phyloP scores from a whole-genome alignment of 805 yeast species.

The Cyberlindnera xishuangbannaensis region DNA sequence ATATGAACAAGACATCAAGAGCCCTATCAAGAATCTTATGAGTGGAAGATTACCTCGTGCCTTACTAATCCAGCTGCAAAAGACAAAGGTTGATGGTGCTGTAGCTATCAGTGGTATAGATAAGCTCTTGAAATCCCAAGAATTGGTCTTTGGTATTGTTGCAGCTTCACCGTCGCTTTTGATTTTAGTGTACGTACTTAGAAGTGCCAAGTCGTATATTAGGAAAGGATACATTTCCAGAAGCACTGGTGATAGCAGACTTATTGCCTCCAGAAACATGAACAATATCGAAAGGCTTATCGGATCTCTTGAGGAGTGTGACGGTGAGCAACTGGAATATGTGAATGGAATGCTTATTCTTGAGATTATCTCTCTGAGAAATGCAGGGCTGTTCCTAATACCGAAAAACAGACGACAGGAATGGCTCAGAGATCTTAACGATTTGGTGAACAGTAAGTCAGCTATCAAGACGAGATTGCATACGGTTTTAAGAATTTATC shows the following conservation, averaged over 20 bases:
- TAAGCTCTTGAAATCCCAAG: conserved; percentile 81
- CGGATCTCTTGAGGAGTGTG: conserved; percentile 20
- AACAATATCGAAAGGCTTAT: conserved; percentile 57
- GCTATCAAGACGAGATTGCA: conserved; percentile 35
- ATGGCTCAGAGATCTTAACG: conserved; percentile 61
- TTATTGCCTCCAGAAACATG: conserved; percentile 37
- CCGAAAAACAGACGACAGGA: conserved; percentile 46
- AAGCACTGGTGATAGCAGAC: conserved; percentile 19
- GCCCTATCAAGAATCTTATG: conserved; percentile 57
- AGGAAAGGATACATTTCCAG: conserved; percentile 31
- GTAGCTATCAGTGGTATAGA: conserved; percentile 89
- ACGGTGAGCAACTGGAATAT: too few species aligned
- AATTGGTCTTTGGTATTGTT: conserved; percentile 86
- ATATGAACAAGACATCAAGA: conserved; percentile 69
- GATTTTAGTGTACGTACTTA: conserved; percentile 43
- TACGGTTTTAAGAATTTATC: conserved; percentile 55
- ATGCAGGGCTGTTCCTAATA: conserved; percentile 40
- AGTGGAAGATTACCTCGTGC: conserved; percentile 72
- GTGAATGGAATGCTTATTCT: conserved; percentile 55
- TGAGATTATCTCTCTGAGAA: conserved; percentile 54
- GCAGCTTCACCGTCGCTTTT: conserved; percentile 80
- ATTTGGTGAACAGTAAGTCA: conserved; percentile 40
- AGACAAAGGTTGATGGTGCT: conserved; percentile 92
- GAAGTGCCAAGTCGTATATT: conserved; percentile 25
- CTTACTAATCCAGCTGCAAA: conserved; percentile 86